These are phyloP conservation scores for Cystobasidiaceae sp. DNA, from an alignment of 1,284 basidiomycete genomes.

Conservation along the genomic window DNA sequence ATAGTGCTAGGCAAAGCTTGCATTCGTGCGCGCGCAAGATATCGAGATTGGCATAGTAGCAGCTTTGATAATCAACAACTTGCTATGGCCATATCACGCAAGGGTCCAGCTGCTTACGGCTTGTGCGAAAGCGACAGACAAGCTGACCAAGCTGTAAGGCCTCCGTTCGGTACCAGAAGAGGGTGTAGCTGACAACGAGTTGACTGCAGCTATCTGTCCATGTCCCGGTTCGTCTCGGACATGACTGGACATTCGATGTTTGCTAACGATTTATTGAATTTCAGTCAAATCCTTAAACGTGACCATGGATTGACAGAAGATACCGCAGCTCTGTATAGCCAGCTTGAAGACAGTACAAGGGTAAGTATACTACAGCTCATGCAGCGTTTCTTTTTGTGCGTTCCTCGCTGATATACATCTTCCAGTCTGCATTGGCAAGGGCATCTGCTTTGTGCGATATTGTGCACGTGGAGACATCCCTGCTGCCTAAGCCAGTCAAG, in stretches of 20 bases:
- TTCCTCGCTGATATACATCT: background rate
- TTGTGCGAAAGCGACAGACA: conserved; percentile 22
- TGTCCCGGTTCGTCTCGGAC: conserved; percentile 7
- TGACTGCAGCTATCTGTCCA: conserved; percentile 22
- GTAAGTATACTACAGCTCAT: background rate
- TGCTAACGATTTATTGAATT: background rate
- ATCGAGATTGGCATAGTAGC: conserved; percentile 25
- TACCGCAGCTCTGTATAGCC: background rate
- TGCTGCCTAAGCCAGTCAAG: conserved; percentile 22
- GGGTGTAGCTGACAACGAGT: too few relatives aligned
- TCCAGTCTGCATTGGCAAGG: background rate
- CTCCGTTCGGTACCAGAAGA: too few relatives aligned
- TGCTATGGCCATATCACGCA: conserved; percentile 28
- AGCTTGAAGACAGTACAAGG: conserved; percentile 8
- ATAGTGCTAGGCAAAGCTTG: background rate
- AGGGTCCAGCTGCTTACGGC: conserved; percentile 13
- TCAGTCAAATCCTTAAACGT: conserved; percentile 6
- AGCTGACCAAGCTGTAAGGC: conserved; percentile 11
- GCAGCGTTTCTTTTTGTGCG: too few relatives aligned
- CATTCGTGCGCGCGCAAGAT: conserved; percentile 22
- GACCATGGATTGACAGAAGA: conserved; percentile 4
- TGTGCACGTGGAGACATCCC: conserved; percentile 15
- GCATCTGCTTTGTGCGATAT: conserved; percentile 3
- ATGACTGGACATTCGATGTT: background rate
- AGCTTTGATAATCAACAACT: conserved; percentile 11